phyloP scores from a whole-genome alignment of 139 green algal species.

The Chlamydomonas sphaeroides region DNA sequence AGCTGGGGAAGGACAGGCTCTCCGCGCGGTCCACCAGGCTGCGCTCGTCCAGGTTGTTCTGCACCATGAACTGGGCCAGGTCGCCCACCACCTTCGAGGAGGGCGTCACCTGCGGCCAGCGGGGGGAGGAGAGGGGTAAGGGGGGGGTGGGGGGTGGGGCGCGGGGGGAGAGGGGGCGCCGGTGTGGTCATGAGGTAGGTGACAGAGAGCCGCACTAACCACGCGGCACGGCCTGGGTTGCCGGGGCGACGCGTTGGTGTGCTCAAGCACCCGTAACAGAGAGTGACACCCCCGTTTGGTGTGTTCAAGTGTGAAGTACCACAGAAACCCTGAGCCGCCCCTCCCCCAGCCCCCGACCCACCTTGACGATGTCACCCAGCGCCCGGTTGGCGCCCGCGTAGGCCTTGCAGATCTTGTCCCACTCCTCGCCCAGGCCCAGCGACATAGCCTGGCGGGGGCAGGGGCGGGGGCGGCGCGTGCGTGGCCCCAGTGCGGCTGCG shows the following conservation, averaged over 20 bases:
- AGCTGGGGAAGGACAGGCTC: constrained; percentile 81
- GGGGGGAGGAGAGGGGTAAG: background rate
- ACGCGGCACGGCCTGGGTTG: too few species aligned
- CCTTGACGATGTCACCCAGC: constrained; percentile 95
- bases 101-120: constrained; percentile 49
- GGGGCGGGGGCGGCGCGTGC: too few species aligned
- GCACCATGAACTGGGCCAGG: constrained; percentile 96
- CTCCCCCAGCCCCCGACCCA: constrained; percentile 5
- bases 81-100: constrained; percentile 84
- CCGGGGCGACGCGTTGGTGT: too few species aligned
- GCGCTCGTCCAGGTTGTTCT: constrained; percentile 86
- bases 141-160: background rate
- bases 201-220: too few species aligned
- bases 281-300: too few species aligned
- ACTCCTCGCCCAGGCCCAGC: constrained; percentile 86
- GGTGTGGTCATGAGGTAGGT: too few species aligned
- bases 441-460: too few species aligned
- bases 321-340: too few species aligned
- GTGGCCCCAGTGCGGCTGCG: too few species aligned
- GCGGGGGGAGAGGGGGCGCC: too few species aligned
- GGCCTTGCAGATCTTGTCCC: constrained; percentile 83
- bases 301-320: too few species aligned
- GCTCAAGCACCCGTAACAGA: too few species aligned
- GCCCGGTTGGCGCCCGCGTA: constrained; percentile 91
- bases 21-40: constrained; percentile 82